Base-by-base conservation (phyloP, 768 basidiomycete species). In the Macrolepiota dolichaula region DNA sequence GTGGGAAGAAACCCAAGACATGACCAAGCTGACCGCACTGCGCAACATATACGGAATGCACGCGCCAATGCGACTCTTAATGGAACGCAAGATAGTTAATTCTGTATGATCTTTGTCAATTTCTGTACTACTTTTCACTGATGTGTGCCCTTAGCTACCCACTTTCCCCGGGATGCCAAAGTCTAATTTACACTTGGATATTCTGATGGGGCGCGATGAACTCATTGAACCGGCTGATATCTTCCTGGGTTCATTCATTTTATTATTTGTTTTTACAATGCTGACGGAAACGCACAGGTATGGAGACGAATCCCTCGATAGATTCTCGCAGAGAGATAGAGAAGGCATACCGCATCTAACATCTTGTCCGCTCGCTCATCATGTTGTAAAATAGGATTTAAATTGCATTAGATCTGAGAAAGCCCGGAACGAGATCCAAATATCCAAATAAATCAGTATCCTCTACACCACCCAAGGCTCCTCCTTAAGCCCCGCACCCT, bases 1-100 rank as follows among this genome's bases (percentile, higher is more conserved):
- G 96, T 98, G 97, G 97, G 89, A 95, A 55, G 87, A 86, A 65
- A 94, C 96, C 7, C 95, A 97, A 72, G 90, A 94, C 72, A 90
- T 89, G 72, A 71, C 95, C 53, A 89, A 89, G 71, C 79, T 98
- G 61, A 94, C 85, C 51, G 77, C 96, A 75, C 84, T 94, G 70
- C 86, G 96, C 49, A 87, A 93, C 72, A 71, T 89, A 35, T 89
- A 88, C 68, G 97, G 97, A 37, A 72, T 98, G 66, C 93, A 94
- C 70, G 87, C 91, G 19, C 97, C 97, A 1, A 85, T 96, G 74
- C 85, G 96, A 32, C 79, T 86, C 55, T 79, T 97, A 64, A 98
- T 98, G 97, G 97, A 99, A 73, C 85, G 94, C 69, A 90, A 89
- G 78, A 82, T 95, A 44, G 92, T 96, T 9, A 75, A 84, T 36